Evolutionary conservation across 1,284 basidiomycete species (phyloP).

Genomic region (Cryptococcus sp.): DNA sequence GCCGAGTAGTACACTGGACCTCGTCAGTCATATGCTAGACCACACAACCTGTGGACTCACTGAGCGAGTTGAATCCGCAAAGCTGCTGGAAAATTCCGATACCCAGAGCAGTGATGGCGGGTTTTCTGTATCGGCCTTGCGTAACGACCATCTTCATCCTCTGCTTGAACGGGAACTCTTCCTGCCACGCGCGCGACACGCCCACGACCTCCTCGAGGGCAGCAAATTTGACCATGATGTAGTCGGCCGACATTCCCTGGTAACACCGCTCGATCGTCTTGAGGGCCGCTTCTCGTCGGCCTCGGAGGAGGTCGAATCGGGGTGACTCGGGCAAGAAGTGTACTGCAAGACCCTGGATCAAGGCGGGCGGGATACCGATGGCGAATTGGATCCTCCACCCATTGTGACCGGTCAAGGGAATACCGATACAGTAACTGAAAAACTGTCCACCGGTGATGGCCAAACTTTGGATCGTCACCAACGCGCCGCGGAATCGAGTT

Average conservation of each 20-base stretch:
- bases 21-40: background rate
- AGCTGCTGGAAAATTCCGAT: slow-evolving; percentile 54
- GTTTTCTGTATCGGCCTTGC: slow-evolving; percentile 60
- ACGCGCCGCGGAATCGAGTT: slow-evolving; percentile 40
- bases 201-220: slow-evolving; percentile 39
- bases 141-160: slow-evolving; percentile 56
- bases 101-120: slow-evolving; percentile 56
- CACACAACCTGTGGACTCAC: slow-evolving; percentile 27
- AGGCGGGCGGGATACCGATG: slow-evolving; percentile 40
- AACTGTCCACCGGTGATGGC: slow-evolving; percentile 47
- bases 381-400: slow-evolving; percentile 47
- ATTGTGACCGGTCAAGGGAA: slow-evolving; percentile 18
- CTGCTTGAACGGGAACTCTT: slow-evolving; percentile 51
- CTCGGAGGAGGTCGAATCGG: slow-evolving; percentile 38
- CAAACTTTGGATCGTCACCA: slow-evolving; percentile 45
- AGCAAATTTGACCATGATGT: slow-evolving; percentile 41
- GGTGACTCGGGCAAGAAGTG: slow-evolving; percentile 45
- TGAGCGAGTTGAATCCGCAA: slow-evolving; percentile 46
- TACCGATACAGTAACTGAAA: slow-evolving; percentile 38
- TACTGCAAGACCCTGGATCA: slow-evolving; percentile 27
- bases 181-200: slow-evolving; percentile 16
- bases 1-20: slow-evolving; percentile 36
- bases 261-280: slow-evolving; percentile 32
- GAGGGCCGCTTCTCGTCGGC: slow-evolving; percentile 27
- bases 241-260: slow-evolving; percentile 27